Percentiles rank a stretch among this genome's conserved stretches.
These are phyloP conservation scores for Penstemon barbatus DNA, from an alignment of 257 asterid genomes.

Conservation along the genomic window DNA sequence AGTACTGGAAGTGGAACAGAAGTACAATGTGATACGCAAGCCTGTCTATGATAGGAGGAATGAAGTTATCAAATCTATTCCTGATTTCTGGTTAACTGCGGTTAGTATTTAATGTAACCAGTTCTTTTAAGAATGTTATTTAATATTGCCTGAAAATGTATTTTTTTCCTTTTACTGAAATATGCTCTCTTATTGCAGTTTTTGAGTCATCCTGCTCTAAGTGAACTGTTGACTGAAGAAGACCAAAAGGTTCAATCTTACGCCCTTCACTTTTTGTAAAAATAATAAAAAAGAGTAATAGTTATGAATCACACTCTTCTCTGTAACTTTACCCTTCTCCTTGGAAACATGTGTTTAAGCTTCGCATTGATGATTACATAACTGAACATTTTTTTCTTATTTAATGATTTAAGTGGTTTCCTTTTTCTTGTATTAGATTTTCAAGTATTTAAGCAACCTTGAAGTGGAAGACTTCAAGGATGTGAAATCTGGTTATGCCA, in stretches of 20 bases:
- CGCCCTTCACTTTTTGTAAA: slow-evolving; percentile 22
- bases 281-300: slow-evolving; percentile 2
- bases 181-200: slow-evolving; percentile 52
- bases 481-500: slow-evolving; percentile 90
- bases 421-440: slow-evolving; percentile 47
- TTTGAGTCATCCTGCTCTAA: slow-evolving; percentile 86
- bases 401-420: slow-evolving; percentile 17
- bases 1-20: slow-evolving; percentile 88
- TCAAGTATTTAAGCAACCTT: slow-evolving; percentile 74
- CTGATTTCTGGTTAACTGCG: slow-evolving; percentile 96
- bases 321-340: background rate
- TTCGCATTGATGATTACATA: slow-evolving; percentile 8
- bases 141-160: slow-evolving; percentile 7
- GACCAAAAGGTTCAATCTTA: slow-evolving; percentile 75
- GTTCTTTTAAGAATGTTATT: slow-evolving; percentile 3
- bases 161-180: slow-evolving; percentile 8
- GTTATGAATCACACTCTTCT: background rate
- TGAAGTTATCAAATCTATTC: slow-evolving; percentile 69
- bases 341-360: background rate
- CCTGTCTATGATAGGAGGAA: slow-evolving; percentile 85
- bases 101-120: slow-evolving; percentile 46
- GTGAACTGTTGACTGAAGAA: slow-evolving; percentile 85
- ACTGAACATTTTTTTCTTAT: slow-evolving; percentile 15
- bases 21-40: slow-evolving; percentile 77
- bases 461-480: slow-evolving; percentile 93